Evolutionary conservation across 2,329 filamentous ascomycete species (phyloP).

Genomic region (Fusarium oxysporum): DNA sequence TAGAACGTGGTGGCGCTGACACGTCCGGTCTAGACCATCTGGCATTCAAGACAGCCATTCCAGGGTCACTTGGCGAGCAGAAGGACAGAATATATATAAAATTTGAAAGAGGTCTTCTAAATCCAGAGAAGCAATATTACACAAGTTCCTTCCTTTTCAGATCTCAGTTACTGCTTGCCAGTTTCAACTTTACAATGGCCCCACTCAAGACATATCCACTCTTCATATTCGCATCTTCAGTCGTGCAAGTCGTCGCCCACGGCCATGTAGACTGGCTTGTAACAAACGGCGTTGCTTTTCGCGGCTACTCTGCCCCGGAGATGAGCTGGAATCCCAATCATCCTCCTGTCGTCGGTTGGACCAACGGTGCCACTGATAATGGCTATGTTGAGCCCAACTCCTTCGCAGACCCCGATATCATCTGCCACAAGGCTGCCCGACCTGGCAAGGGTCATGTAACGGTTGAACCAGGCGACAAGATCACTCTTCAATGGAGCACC

Average conservation of each 20-base stretch:
- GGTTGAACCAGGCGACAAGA: constrained; percentile 54
- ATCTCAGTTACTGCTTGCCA: neutral
- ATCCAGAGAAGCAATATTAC: no score
- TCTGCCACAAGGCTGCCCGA: constrained; percentile 57
- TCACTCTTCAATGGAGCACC: constrained; percentile 55
- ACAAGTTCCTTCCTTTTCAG: no score
- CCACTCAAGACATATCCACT: neutral
- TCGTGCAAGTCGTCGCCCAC: constrained; percentile 18
- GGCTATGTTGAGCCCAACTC: constrained; percentile 61
- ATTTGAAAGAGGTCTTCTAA: no score
- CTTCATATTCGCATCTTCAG: neutral
- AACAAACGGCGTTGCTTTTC: constrained; percentile 35
- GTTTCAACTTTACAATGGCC: constrained; percentile 5
- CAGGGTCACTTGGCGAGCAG: constrained; percentile 5
- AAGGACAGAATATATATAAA: constrained; percentile 1
- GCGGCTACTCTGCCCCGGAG: constrained; percentile 40
- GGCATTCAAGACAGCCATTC: constrained; percentile 12
- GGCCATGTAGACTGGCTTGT: constrained; percentile 45
- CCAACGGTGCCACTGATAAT: constrained; percentile 52
- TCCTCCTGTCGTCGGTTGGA: constrained; percentile 41
- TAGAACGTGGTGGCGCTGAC: constrained; percentile 9
- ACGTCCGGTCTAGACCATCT: constrained; percentile 16
- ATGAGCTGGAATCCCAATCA: constrained; percentile 40
- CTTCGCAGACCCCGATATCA: constrained; percentile 57
- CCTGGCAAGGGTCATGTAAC: constrained; percentile 53